Evolutionary conservation across 495 filamentous ascomycete genomes (phyloP).

Genomic region (Podospora pseudopauciseta): DNA sequence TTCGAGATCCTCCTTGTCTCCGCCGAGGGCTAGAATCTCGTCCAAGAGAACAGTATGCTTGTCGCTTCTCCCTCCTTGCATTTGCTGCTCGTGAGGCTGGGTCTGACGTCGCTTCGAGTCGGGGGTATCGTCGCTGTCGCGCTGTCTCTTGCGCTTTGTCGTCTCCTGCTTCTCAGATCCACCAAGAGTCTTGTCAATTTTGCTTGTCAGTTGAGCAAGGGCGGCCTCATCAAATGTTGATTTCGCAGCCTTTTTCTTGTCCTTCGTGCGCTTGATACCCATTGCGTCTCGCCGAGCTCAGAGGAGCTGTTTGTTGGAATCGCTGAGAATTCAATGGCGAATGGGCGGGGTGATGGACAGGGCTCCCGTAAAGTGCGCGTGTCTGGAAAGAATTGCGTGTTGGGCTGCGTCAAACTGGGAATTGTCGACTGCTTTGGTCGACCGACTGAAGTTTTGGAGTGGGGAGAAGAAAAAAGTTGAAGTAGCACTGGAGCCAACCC

Average conservation of each 20-base stretch:
- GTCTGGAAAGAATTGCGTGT: neutral
- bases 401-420: neutral
- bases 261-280: conserved; percentile 25
- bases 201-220: conserved; percentile 59
- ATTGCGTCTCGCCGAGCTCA: conserved; percentile 13
- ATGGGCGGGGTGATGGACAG: too few species aligned
- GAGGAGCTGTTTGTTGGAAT: neutral
- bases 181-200: conserved; percentile 55
- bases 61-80: conserved; percentile 20
- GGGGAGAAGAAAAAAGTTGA: conserved; percentile 4
- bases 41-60: conserved; percentile 46
- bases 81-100: conserved; percentile 24
- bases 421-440: neutral
- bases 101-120: conserved; percentile 49
- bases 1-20: conserved; percentile 70
- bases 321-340: neutral
- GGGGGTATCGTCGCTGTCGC: conserved; percentile 34
- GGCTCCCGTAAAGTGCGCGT: too few species aligned
- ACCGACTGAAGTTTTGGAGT: neutral
- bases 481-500: neutral
- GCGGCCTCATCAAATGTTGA: conserved; percentile 57
- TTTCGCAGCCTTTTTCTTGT: conserved; percentile 24
- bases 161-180: conserved; percentile 32
- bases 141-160: conserved; percentile 44
- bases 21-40: conserved; percentile 73